These are phyloP conservation scores for Schrenkiella parvula DNA, from an alignment of 345 rosid species.

Conservation along the genomic window DNA sequence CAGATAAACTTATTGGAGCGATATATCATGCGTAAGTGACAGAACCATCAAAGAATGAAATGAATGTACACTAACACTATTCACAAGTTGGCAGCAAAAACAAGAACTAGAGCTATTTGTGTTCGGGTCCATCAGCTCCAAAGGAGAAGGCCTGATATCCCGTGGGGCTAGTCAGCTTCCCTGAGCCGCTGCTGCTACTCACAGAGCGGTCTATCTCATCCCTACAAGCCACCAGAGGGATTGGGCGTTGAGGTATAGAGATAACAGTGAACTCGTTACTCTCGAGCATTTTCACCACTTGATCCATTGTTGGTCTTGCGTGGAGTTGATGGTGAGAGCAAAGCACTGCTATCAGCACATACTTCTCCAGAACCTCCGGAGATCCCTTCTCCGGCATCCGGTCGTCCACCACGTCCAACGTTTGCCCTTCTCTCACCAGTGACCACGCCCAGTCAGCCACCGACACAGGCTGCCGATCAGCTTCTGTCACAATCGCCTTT, in stretches of 20 bases:
- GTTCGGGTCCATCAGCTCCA: constrained; percentile 33
- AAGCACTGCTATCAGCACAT: constrained; percentile 69
- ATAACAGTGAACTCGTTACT: constrained; percentile 69
- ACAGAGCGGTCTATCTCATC: constrained; percentile 71
- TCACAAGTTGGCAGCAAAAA: not conserved
- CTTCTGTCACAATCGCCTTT: constrained; percentile 54
- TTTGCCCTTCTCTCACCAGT: constrained; percentile 56
- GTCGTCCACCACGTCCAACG: constrained; percentile 73
- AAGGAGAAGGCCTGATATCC: constrained; percentile 53
- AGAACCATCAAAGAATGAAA: constrained; percentile 23
- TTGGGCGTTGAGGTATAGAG: constrained; percentile 74
- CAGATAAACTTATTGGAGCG: not conserved
- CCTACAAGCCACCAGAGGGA: constrained; percentile 60
- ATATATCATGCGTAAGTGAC: not conserved
- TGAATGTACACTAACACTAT: constrained; percentile 15
- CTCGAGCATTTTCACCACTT: constrained; percentile 90
- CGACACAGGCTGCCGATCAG: constrained; percentile 57
- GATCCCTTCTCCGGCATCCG: constrained; percentile 60
- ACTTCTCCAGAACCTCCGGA: constrained; percentile 68
- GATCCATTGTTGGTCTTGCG: constrained; percentile 95
- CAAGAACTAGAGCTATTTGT: constrained; percentile 1
- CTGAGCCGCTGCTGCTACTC: constrained; percentile 64
- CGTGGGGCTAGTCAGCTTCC: constrained; percentile 55
- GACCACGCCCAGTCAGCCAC: constrained; percentile 96
- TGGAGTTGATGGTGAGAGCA: constrained; percentile 88